Conservation (phyloP, 164 flowering plant genomes). For the Piper betle region DNA sequence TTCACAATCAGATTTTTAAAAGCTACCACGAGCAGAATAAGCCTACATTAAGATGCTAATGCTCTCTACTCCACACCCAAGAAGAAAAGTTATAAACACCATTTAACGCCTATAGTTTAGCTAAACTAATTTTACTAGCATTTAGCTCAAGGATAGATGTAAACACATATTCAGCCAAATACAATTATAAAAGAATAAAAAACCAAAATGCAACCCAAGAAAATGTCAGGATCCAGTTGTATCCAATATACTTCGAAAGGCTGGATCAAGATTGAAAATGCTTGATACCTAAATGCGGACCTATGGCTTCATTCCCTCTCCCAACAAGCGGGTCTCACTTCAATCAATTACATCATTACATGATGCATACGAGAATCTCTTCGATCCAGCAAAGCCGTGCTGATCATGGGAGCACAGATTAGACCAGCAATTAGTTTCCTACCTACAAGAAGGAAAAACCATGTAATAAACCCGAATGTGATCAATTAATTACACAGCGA, state of each 20-base stretch:
- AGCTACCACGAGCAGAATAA: too few relatives aligned
- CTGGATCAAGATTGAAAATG: background rate
- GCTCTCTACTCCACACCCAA: too few relatives aligned
- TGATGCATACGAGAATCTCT: background rate
- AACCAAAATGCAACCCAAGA: background rate
- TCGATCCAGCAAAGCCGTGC: background rate
- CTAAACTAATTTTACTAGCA: background rate
- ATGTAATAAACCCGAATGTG: background rate
- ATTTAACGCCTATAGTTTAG: too few relatives aligned
- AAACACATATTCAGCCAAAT: background rate
- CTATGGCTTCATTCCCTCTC: slow-evolving; percentile 4
- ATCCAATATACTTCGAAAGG: background rate
- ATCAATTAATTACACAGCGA: too few relatives aligned
- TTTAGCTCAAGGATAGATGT: background rate
- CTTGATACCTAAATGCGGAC: slow-evolving; percentile 1
- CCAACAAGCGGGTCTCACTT: background rate
- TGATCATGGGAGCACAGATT: background rate
- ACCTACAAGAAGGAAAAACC: background rate
- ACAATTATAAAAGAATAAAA: background rate
- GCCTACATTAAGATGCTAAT: too few relatives aligned
- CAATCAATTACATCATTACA: background rate
- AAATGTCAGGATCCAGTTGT: background rate
- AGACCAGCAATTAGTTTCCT: background rate
- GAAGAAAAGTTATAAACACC: too few relatives aligned
- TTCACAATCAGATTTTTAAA: too few relatives aligned